Evolutionary conservation across 2,329 filamentous ascomycete species (phyloP).

Genomic region (Gaeumannomyces tritici): DNA sequence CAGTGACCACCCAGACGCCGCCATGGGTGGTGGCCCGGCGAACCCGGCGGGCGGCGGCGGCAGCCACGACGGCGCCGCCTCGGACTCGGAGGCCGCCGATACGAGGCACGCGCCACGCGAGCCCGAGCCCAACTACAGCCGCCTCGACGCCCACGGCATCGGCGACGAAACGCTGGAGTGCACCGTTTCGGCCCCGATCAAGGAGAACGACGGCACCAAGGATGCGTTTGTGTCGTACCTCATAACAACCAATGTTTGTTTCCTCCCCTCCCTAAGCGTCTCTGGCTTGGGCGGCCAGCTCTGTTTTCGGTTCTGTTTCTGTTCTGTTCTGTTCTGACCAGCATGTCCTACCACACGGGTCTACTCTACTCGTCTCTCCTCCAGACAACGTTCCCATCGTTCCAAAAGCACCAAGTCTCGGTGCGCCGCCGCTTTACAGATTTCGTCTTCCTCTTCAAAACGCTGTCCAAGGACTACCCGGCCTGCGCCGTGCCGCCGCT

Average conservation of each 20-base stretch:
- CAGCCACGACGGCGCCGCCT: conserved; percentile 21
- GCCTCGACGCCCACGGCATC: conserved; percentile 51
- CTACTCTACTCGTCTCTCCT: neutral
- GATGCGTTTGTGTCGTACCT: conserved; percentile 95
- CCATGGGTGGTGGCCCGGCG: conserved; percentile 25
- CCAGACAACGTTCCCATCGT: conserved; percentile 88
- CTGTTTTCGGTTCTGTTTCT: no score
- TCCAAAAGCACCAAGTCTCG: conserved; percentile 68
- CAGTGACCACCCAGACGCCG: conserved; percentile 44
- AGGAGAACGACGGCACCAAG: conserved; percentile 94
- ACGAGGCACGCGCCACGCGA: conserved; percentile 15
- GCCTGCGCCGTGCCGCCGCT: conserved; percentile 88
- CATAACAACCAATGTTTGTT: conserved; percentile 72
- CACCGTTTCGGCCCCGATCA: conserved; percentile 71
- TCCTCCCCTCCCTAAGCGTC: no score
- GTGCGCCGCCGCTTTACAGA: conserved; percentile 93
- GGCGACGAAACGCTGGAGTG: conserved; percentile 74
- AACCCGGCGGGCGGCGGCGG: conserved; percentile 22
- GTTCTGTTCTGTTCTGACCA: no score
- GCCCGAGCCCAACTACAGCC: conserved; percentile 40
- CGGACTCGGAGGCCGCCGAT: conserved; percentile 16
- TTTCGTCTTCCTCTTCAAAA: conserved; percentile 93
- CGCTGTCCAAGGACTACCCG: conserved; percentile 77
- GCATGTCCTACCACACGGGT: no score
- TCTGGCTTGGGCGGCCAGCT: no score